Evolutionary conservation across 1,284 basidiomycete genomes (phyloP), one percentile per base, ranked within the genome.

Genomic region (Pseudozyma thailandica): DNA sequence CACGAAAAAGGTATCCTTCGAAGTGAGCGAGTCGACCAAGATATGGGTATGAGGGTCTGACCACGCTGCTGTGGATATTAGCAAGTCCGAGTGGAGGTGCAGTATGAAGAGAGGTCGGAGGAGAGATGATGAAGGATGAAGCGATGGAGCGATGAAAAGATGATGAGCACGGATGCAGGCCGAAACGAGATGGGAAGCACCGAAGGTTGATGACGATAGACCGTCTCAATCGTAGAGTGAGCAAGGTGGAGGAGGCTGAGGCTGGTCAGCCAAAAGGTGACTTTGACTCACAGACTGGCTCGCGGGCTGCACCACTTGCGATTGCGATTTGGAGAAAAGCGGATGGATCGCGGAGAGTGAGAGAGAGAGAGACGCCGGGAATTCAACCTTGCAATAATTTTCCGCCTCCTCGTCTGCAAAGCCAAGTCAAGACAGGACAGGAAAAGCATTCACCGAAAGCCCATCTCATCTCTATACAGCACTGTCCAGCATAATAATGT

Each of bases 101-200:
- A n/a, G n/a, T n/a, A n/a, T n/a, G n/a, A 31, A 15, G 8, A 15
- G 15, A 31, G 7, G 23, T 18, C 5, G 39, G 28, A 28, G 33
- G 28, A 8, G 20, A 26, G 35, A 20, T 23, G 23, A 7, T n/a
- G 50, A 43, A 18, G 39, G 23, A 48, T 4, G 35, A 7, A 26
- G 4, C 3, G 25, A 18, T 7, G 21, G 20, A 30, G 6, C 33
- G n/a, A 10, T 13, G 12, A 31, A 43, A 23, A 10, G 42, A 45
- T 39, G 54, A 27, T 38, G 54, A 59, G 56, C 56, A 58, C 38
- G 48, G 26, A 28, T 50, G 16, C 43, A 15, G 30, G 2, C 10
- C 18, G 38, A 31, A 39, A 28, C 27, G 49, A 51, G 30, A 31
- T 31, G 30, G 30, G 30, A 31, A 41, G 21, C 12, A 41, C n/a